These are phyloP conservation scores for Metschnikowia hibisci DNA, from an alignment of 805 yeast species.

Conservation along the genomic window DNA sequence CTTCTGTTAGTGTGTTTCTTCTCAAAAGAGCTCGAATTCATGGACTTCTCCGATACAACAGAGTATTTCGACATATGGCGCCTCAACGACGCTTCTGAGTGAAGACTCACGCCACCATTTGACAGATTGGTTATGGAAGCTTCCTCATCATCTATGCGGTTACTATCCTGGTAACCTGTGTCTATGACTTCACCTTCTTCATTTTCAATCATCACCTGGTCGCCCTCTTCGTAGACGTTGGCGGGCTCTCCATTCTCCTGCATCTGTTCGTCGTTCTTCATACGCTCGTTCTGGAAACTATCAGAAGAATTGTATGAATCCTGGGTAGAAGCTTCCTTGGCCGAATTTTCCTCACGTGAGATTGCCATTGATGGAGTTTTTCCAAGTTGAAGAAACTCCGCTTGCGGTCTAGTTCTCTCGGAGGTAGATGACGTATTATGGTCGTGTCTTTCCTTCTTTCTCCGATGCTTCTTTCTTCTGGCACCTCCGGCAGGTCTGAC, in stretches of 20 bases:
- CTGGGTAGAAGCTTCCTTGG: constrained; percentile 1
- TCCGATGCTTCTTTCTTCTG: constrained; percentile 44
- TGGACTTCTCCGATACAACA: constrained; percentile 18
- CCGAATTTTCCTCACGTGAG: constrained; percentile 1
- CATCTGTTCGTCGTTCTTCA: neutral
- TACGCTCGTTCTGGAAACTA: neutral
- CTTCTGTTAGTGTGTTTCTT: constrained; percentile 8
- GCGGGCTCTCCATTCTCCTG: constrained; percentile 22
- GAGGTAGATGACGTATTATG: constrained; percentile 12
- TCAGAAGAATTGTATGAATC: constrained; percentile 2
- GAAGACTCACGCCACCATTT: constrained; percentile 25
- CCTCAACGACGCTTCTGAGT: constrained; percentile 39
- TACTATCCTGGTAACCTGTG: constrained; percentile 34
- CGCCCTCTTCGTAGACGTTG: constrained; percentile 59
- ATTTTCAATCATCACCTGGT: constrained; percentile 71
- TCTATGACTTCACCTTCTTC: constrained; percentile 76
- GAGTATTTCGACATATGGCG: constrained; percentile 35
- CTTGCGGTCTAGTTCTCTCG: constrained; percentile 35
- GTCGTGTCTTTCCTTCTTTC: constrained; percentile 29
- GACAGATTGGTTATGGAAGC: neutral
- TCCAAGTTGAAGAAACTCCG: constrained; percentile 41
- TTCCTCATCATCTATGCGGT: neutral
- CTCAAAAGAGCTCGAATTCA: neutral
- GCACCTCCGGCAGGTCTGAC: constrained; percentile 76
- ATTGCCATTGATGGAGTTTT: constrained; percentile 19